Evolutionary conservation across 140 eudicot species (phyloP), one percentile per base, ranked within the genome.

Genomic region (Stevia rebaudiana): DNA sequence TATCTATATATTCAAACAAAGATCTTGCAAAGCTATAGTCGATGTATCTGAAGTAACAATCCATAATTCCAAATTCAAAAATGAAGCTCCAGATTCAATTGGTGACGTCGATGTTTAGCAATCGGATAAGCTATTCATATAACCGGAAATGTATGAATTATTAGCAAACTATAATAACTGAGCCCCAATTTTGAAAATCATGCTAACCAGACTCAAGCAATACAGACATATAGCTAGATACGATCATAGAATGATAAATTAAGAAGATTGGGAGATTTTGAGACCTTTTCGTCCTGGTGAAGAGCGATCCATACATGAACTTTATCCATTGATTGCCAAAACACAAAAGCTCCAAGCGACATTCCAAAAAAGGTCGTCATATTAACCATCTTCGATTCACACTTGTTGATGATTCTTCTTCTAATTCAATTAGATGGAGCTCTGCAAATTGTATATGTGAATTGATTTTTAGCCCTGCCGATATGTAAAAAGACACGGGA

Each of bases 261-360:
- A 15, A 15, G 17, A 17, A 16, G 5, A 43, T 4, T 15, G 7
- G 5, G 17, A 44, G 52, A 46, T 46, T 46, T 8, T 1, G 11
- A 17, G 9, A 44, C 19, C 52, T 46, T 87, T 58, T 84, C 94
- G 74, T 87, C 95, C 76, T 87, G 95, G 78, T 69, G 95, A 65
- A 84, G 95, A 71, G 95, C 94, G 75, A 87, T 87, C 94, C 95
- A 87, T 46, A 87, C 94, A 59, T 87, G 95, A 78, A 87, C 89
- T 69, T 84, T 87, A 65, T 87, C 95, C 95, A 87, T 87, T 3
- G 95, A 76, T 53, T 84, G 79, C 95, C 95, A 84, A 80, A 87
- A 87, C 36, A 82, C 65, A 53, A 87, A 87, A 16, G 95, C 95
- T 8, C 95, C 95, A n/a, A 87, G 59, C 1, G 95, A 39, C 95